Evolutionary conservation across 2,329 filamentous ascomycete genomes (phyloP), one percentile per base, ranked within the genome.

Genomic region (Fusarium sp.): DNA sequence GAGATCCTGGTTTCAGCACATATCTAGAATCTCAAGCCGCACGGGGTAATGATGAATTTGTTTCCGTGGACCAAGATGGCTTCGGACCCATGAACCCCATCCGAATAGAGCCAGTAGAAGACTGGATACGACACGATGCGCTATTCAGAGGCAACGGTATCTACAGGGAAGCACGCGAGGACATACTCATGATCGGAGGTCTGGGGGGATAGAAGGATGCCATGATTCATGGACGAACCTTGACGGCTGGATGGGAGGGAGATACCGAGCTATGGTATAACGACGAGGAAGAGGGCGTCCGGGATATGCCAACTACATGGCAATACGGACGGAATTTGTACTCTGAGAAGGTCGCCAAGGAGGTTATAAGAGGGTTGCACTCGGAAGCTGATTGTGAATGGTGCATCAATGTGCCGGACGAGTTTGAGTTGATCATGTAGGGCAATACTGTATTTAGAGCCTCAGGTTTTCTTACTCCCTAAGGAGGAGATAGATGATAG

Each of bases 131-230:
- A 12, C 4, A 18, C 2, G 9, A 30, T 9, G 5, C 11, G 10
- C 38, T 46, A 1, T 33, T 57, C 13, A 7, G 9, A 7, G 38
- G 38, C 23, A 2, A 5, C 1, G 38, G 53, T 2, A 46, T 57
- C 21, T 44, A 33, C 1, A 0, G 1, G 0, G 16, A 44, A 2
- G 15, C 28, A 2, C 5, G 15, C 2, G 18, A 43, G 2, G 53
- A 57, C 7, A 8, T 3, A 4, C 9, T 0, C 3, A 33, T 46
- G 54, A 46, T 58, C 4, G 54, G 54, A 15, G 54, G 54, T 2
- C 10, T 58, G 0, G 30, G 54, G 5, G 40, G 54, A 11, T 28
- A 47, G n/a, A 58, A 25, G n/a, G 18, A 58, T 2, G 13, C 40
- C 6, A 58, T 47, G 54, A 15, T 47, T 2, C 38, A 58, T 9